phyloP scores from a whole-genome alignment of 225 moss, liverwort and hornwort species.

The Neckera pumila region DNA sequence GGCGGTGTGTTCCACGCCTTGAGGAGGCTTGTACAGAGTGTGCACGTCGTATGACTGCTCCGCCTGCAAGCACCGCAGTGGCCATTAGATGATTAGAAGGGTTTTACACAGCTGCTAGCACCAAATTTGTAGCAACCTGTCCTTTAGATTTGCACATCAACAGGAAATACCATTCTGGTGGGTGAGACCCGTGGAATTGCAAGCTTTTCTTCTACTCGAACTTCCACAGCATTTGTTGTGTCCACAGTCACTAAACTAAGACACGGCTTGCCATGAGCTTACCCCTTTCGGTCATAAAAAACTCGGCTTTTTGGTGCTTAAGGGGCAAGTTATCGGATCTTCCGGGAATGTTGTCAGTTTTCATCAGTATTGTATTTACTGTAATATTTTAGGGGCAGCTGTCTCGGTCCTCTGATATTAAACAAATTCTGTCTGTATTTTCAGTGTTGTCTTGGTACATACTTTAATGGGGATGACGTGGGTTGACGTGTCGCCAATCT shows the following conservation, averaged over 20 bases:
- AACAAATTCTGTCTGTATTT: not conserved
- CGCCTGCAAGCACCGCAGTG: not conserved
- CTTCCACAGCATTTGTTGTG: not conserved
- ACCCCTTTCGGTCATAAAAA: not conserved
- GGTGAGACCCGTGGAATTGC: not conserved
- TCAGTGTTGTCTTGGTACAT: not conserved
- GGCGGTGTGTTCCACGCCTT: not conserved
- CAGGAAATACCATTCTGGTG: not conserved
- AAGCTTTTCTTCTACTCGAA: not conserved
- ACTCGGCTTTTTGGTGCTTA: not conserved
- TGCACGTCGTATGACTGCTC: not conserved
- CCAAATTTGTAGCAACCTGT: not conserved
- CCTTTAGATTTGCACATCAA: not conserved
- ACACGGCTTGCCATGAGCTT: not conserved
- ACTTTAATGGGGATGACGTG: not conserved
- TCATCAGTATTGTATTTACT: not conserved
- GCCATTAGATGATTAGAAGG: not conserved
- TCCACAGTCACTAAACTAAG: not conserved
- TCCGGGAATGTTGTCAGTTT: not conserved
- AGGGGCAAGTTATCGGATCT: not conserved
- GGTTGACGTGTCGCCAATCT: not conserved
- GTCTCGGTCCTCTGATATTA: not conserved
- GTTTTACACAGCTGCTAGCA: not conserved
- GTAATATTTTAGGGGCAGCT: not conserved
- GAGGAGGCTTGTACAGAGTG: slow-evolving; percentile 4